Evolutionary conservation across 306 rosid genomes (phyloP), one percentile per base, ranked within the genome.

Genomic region (Quercus berberidifolia): DNA sequence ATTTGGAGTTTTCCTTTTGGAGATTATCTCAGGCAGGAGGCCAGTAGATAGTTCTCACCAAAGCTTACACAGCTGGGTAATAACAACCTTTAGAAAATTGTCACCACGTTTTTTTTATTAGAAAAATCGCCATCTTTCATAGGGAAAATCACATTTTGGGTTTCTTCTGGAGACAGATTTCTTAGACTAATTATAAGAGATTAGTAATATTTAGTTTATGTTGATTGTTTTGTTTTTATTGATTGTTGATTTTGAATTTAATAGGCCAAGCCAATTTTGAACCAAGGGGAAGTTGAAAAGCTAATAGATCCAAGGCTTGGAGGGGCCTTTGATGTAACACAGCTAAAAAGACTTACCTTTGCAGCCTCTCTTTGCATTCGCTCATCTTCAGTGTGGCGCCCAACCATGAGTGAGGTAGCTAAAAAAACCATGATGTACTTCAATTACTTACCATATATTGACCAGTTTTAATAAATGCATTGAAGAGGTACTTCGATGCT

Each of bases 21-120:
- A 96, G 80, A 80, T 93, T 63, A 88, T 96, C 71, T 89, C 99
- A 49, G 99, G 99, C 13, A 90, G 96, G 71, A 93, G 87, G 81
- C 98, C 99, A 2, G 99, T 91, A 14, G 96, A 96, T 85, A 89
- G 94, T 11, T 91, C 96, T 83, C 87, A 96, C 89, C 96, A 88
- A 86, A 96, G 99, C 86, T 85, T 96, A 71, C 99, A 93, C 79
- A 80, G 84, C 74, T 93, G 98, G 98, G 99, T 96, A 90, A 67
- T 83, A 60, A 14, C 43, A 52, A 19, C 60, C 38, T 28, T 43
- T 58, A 15, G 6, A 70, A 19, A 23, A 70, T 15, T 58, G 13
- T 69, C 73, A 18, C 63, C 17, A 19, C 19, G 28, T 21, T 81
- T 67, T 76, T 23, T 69, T 35, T 46, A 65, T 75, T 76, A 7